These are phyloP conservation scores for Colletotrichum destructivum DNA, from an alignment of 2,329 filamentous ascomycete species.

Conservation along the genomic window DNA sequence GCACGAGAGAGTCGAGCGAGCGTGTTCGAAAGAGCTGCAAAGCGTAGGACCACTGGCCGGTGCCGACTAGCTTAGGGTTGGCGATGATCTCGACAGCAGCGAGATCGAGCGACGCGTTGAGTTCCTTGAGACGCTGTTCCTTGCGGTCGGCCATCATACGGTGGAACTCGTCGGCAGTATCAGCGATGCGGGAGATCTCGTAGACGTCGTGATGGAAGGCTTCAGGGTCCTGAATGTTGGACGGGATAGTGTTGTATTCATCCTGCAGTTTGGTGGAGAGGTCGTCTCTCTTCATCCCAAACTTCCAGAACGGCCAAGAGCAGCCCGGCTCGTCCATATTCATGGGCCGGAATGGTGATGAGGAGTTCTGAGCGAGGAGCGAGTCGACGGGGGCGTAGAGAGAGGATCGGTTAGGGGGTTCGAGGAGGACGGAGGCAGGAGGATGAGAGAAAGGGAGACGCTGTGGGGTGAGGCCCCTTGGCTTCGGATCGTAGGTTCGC, in stretches of 20 bases:
- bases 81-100: slow-evolving; percentile 74
- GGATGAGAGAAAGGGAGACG: neutral
- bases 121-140: slow-evolving; percentile 67
- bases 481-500: slow-evolving; percentile 24
- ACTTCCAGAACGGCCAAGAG: slow-evolving; percentile 75
- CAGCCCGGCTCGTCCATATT: slow-evolving; percentile 69
- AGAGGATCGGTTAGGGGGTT: slow-evolving; percentile 9
- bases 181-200: slow-evolving; percentile 69
- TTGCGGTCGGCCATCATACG: slow-evolving; percentile 68
- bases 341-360: neutral
- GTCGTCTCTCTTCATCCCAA: slow-evolving; percentile 73
- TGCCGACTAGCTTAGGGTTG: slow-evolving; percentile 71
- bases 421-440: neutral
- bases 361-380: neutral
- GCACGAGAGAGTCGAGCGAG: slow-evolving; percentile 72
- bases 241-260: slow-evolving; percentile 72
- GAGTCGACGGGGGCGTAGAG: slow-evolving; percentile 14
- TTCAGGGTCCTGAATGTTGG: slow-evolving; percentile 71
- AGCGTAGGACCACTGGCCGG: slow-evolving; percentile 71
- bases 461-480: slow-evolving; percentile 28
- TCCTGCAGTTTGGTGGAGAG: slow-evolving; percentile 72
- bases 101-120: slow-evolving; percentile 70
- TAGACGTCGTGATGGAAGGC: slow-evolving; percentile 74
- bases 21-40: slow-evolving; percentile 72
- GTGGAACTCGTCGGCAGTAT: slow-evolving; percentile 68